Evolutionary conservation across 352 stramenopile genomes (phyloP), one percentile per base, ranked within the genome.

Genomic region (Globisporangium carolinianum): DNA sequence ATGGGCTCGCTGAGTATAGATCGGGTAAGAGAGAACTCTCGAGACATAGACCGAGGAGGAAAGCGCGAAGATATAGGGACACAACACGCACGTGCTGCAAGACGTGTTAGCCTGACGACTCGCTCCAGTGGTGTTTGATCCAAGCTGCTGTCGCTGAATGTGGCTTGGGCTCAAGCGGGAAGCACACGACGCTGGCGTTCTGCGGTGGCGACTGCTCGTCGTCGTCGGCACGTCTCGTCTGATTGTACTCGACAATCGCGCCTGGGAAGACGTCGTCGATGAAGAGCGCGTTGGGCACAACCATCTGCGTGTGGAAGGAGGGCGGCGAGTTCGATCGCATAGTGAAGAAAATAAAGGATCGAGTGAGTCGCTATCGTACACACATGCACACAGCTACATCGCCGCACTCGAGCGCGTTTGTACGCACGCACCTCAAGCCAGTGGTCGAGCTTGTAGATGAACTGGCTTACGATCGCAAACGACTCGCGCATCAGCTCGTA

Each of bases 391-490:
- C 24, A 3, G 24, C 24, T 32, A 32, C 24, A 32, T 32, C 2
- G 24, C 24, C 24, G 24, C 24, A 32, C 24, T 32, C 24, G 24
- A 32, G 24, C 24, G 24, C 24, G 24, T 32, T 32, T 32, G 24
- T 32, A 32, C 24, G 24, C 24, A 53, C 48, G 36, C 24, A 80
- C 70, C 73, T 95, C 85, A 17, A 94, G 69, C 85, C 81, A 95
- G 55, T 95, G 86, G 53, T 95, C 86, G 53, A 95, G 85, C 62
- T 91, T 91, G 73, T 95, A 91, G 53, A 95, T 88, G 51, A 75
- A 79, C 38, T 61, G 66, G 38, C 10, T 66, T 43, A 91, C 54
- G 11, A 38, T 36, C 0, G 32, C 37, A 17, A 83, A 86, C 51
- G 87, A 60, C 4, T 60, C 49, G 1, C 63, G 43, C 11, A 94